A percentile compares a stretch with the other conserved stretches of the same genome.
Conservation (phyloP, 2,329 filamentous ascomycete genomes). For the Huntiella savannae region DNA sequence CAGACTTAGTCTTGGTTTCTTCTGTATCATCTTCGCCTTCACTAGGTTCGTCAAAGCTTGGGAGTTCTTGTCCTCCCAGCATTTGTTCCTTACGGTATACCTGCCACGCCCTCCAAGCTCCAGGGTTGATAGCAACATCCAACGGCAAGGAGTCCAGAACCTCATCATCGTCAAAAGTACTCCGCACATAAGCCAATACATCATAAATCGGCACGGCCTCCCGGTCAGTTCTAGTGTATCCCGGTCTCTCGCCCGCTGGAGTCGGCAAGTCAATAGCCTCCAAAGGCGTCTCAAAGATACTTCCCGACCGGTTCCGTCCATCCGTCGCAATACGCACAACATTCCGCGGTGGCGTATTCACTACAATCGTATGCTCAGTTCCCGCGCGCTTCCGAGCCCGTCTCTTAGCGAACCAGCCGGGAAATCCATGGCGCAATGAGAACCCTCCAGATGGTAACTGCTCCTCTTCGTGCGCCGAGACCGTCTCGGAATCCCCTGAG, state of each 20-base stretch:
- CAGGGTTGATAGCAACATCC: conserved; percentile 69
- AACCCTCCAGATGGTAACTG: conserved; percentile 75
- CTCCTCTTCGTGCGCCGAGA: conserved; percentile 69
- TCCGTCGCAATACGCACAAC: conserved; percentile 4
- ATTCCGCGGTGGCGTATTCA: conserved; percentile 10
- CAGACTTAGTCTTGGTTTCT: conserved; percentile 1
- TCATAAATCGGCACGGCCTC: conserved; percentile 39
- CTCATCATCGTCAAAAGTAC: conserved; percentile 58
- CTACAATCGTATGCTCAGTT: conserved; percentile 13
- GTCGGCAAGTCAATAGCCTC: conserved; percentile 5
- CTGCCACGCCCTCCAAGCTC: conserved; percentile 88
- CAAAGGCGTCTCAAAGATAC: conserved; percentile 9
- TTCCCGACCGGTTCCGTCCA: conserved; percentile 1
- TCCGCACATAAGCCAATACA: conserved; percentile 63
- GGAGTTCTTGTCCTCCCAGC: conserved; percentile 18
- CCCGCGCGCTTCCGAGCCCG: conserved; percentile 24
- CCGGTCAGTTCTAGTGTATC: conserved; percentile 24
- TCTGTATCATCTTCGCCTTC: conserved; percentile 6
- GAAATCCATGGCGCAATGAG: conserved; percentile 77
- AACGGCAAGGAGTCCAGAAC: conserved; percentile 65
- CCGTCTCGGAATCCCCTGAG: conserved; percentile 53
- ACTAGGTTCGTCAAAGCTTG: not conserved
- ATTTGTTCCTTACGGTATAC: conserved; percentile 37
- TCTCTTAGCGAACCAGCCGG: conserved; percentile 63
- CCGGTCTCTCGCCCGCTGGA: conserved; percentile 15